Conservation (phyloP, 352 stramenopile species). For the Pythium sp. region DNA sequence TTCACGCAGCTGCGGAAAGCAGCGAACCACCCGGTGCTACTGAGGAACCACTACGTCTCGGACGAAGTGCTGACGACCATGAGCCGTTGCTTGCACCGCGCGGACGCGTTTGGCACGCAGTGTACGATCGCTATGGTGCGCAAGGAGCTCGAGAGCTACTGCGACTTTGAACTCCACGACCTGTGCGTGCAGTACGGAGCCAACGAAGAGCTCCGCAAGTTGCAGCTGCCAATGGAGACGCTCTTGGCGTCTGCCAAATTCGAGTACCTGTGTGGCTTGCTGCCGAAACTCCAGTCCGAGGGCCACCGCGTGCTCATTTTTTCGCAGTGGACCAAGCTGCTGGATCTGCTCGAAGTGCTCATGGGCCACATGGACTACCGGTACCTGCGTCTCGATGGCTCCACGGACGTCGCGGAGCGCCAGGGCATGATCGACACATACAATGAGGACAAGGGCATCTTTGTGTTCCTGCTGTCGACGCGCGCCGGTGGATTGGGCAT, state of each 20-base stretch:
- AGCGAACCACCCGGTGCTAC: slow-evolving; percentile 95
- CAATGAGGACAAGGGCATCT: slow-evolving; percentile 90
- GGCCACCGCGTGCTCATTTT: slow-evolving; percentile 97
- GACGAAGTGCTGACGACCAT: slow-evolving; percentile 82
- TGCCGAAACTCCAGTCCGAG: slow-evolving; percentile 84
- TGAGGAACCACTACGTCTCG: slow-evolving; percentile 82
- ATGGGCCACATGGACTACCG: slow-evolving; percentile 75
- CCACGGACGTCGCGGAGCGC: slow-evolving; percentile 66
- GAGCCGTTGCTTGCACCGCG: slow-evolving; percentile 70
- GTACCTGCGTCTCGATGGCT: slow-evolving; percentile 80
- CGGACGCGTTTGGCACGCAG: slow-evolving; percentile 83
- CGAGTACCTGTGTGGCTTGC: slow-evolving; percentile 79
- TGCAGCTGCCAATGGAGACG: slow-evolving; percentile 85
- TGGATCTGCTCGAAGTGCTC: slow-evolving; percentile 92
- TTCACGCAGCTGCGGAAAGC: slow-evolving; percentile 97
- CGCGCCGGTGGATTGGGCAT: slow-evolving; percentile 97
- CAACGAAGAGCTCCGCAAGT: slow-evolving; percentile 74
- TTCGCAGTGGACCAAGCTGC: slow-evolving; percentile 94
- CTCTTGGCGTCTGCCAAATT: slow-evolving; percentile 95
- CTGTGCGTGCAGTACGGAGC: slow-evolving; percentile 87
- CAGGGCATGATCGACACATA: slow-evolving; percentile 84
- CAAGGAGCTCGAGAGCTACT: slow-evolving; percentile 92
- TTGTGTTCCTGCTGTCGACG: slow-evolving; percentile 97
- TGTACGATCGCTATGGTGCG: slow-evolving; percentile 81
- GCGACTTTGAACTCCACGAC: slow-evolving; percentile 95